phyloP scores from a whole-genome alignment of 2,329 filamentous ascomycete species.

The Paramyrothecium sp. region DNA sequence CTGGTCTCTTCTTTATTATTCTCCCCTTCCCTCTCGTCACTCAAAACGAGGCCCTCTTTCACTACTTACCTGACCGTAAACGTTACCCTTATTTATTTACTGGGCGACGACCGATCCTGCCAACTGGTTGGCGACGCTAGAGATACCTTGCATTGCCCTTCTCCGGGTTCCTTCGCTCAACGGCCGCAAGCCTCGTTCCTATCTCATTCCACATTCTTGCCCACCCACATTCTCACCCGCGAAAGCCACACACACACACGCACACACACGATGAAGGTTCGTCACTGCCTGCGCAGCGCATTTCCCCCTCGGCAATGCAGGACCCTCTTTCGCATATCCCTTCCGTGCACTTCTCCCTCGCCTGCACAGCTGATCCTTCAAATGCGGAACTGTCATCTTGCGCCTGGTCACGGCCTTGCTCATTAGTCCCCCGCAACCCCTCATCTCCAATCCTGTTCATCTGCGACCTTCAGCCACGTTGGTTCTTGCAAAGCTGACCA shows the following conservation, averaged over 20 bases:
- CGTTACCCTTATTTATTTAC: no score
- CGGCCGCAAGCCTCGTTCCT: slow-evolving; percentile 16
- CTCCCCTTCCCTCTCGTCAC: not conserved
- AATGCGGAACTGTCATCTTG: not conserved
- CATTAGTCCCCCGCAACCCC: slow-evolving; percentile 6
- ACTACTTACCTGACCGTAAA: no score
- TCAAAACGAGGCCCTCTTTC: no score
- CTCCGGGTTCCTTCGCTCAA: not conserved
- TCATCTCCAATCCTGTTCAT: slow-evolving; percentile 10
- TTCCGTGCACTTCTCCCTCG: slow-evolving; percentile 5
- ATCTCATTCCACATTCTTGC: slow-evolving; percentile 15
- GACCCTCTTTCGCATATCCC: slow-evolving; percentile 1
- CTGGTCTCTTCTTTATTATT: not conserved
- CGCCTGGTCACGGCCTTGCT: not conserved
- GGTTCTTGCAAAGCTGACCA: slow-evolving; percentile 32
- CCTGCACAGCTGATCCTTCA: slow-evolving; percentile 2
- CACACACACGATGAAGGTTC: slow-evolving; percentile 37
- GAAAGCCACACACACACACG: slow-evolving; percentile 17
- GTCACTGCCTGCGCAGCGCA: slow-evolving; percentile 17
- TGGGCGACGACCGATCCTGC: not conserved
- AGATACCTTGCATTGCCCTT: no score
- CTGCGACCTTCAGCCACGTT: slow-evolving; percentile 9
- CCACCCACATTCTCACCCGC: slow-evolving; percentile 17
- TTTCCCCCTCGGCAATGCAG: not conserved
- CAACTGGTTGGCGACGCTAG: not conserved